Evolutionary conservation across 331 rosid species (phyloP).

Genomic region (Dryas integrifolia): DNA sequence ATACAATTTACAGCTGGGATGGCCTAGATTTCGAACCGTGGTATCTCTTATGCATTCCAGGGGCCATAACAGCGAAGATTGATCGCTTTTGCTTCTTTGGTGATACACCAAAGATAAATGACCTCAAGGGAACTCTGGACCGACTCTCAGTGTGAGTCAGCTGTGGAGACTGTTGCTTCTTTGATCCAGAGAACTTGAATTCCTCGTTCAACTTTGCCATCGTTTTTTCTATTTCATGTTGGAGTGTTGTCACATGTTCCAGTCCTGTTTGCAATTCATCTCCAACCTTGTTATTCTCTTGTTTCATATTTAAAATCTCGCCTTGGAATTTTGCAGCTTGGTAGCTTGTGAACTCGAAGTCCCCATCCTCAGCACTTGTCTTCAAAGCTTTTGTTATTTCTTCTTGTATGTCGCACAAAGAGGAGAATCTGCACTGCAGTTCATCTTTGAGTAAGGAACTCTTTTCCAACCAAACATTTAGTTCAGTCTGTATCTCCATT

Average conservation of each 20-base stretch:
- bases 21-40: constrained; percentile 38
- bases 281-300: constrained; percentile 85
- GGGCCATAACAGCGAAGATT: constrained; percentile 68
- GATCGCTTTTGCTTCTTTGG: constrained; percentile 78
- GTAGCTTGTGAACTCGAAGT: constrained; percentile 81
- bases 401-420: constrained; percentile 77
- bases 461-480: constrained; percentile 65
- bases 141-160: constrained; percentile 45
- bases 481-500: constrained; percentile 67
- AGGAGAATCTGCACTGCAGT: constrained; percentile 59
- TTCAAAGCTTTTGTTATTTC: constrained; percentile 73
- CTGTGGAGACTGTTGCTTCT: constrained; percentile 39
- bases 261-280: constrained; percentile 79
- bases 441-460: constrained; percentile 59
- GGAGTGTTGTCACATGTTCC: constrained; percentile 57
- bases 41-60: constrained; percentile 62
- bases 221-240: constrained; percentile 55
- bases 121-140: constrained; percentile 64
- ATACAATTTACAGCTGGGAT: constrained; percentile 31
- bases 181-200: constrained; percentile 54
- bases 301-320: constrained; percentile 94
- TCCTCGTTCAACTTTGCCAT: constrained; percentile 68
- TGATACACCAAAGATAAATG: constrained; percentile 81
- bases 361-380: constrained; percentile 81
- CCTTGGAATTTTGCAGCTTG: constrained; percentile 99